Percentiles rank a stretch among this genome's conserved stretches.
phyloP scores from a whole-genome alignment of 805 yeast genomes.

The Cyberlindnera xishuangbannaensis region DNA sequence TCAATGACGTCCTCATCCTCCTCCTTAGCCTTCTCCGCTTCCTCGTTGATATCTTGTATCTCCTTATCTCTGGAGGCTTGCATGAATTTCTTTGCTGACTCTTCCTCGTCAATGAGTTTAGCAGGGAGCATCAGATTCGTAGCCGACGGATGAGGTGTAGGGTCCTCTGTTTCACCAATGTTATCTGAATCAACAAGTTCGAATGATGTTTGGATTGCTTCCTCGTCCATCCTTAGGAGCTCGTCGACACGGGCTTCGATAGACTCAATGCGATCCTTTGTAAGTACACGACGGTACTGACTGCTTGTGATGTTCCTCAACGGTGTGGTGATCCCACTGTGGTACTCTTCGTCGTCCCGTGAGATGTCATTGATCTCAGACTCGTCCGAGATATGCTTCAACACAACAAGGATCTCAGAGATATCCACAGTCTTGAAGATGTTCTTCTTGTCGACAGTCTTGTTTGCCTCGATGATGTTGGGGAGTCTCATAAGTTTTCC shows the following conservation, averaged over 20 bases:
- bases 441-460: conserved; percentile 84
- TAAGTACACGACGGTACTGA: conserved; percentile 65
- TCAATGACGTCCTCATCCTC: conserved; percentile 26
- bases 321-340: conserved; percentile 77
- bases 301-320: conserved; percentile 62
- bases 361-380: conserved; percentile 39
- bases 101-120: conserved; percentile 19
- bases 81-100: conserved; percentile 2
- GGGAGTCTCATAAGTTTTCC: conserved; percentile 89
- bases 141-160: conserved; percentile 8
- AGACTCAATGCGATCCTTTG: conserved; percentile 65
- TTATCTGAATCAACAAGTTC: conserved; percentile 60
- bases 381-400: conserved; percentile 44
- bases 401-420: conserved; percentile 76
- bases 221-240: conserved; percentile 67
- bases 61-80: conserved; percentile 7
- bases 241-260: conserved; percentile 78
- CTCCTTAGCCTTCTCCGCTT: conserved; percentile 7
- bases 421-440: conserved; percentile 82
- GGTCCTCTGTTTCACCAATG: conserved; percentile 3
- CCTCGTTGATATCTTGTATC: conserved; percentile 3
- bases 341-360: conserved; percentile 36
- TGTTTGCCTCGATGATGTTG: conserved; percentile 78
- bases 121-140: not conserved
- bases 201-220: conserved; percentile 74